Base-by-base conservation (phyloP, 2,329 filamentous ascomycete genomes). In the Aspergillus floridensis region DNA sequence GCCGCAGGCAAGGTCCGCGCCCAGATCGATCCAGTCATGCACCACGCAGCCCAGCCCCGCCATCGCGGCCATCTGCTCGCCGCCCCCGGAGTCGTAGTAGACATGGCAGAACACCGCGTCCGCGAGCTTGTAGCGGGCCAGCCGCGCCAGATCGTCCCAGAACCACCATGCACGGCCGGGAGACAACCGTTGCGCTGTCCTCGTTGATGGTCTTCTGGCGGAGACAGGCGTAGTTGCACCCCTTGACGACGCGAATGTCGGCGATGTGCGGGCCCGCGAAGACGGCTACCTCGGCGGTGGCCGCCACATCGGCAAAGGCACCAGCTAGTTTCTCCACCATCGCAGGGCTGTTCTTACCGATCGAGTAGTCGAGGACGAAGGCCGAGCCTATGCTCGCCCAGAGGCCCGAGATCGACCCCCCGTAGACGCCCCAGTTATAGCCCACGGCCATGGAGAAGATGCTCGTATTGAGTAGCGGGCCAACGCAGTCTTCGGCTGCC, bases 121-220 rank as follows among this genome's bases (percentile, higher is more conserved):
- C n/a, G 49, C 49, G 26, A 51, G 31, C n/a, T 51, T 51, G 31
- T 51, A 38, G 16, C 49, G 49, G 49, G 49, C 49, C 10, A 51
- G 49, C 1, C 49, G 49, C 26, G n/a, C 26, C 12, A 51, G 31
- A 6, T 51, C 19, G 4, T 51, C n/a, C 49, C 49, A 51, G 10
- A 51, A 51, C 49, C 2, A 51, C 49, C 4, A 51, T 21, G n/a
- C 26, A 35, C 29, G 49, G 49, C 10, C 31, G 49, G 10, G 49
- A 51, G 10, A 32, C 19, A 3, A 38, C 19, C 4, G 19, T 32
- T 2, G 31, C 12, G 19, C 8, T 14, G 8, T 51, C 49, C 49
- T 51, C 49, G 5, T 38, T 19, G 4, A 51, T 35, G 49, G 49
- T 19, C 49, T 51, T 51, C 49, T 51, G 49, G 49, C 31, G 49